Base-by-base conservation (phyloP, 768 basidiomycete genomes). In the Boletus insuetus region DNA sequence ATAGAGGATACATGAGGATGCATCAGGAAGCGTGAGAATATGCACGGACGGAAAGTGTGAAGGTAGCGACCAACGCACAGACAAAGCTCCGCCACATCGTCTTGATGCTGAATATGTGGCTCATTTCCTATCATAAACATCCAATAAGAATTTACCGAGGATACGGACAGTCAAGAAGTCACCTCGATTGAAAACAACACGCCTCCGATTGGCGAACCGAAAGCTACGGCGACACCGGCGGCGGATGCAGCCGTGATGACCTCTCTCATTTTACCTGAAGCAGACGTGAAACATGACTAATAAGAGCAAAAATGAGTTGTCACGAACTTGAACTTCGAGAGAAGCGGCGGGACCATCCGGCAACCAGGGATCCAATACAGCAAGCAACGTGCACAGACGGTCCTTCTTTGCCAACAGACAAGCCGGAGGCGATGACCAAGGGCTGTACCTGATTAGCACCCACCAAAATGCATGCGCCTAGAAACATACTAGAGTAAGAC, bases 21-120 rank as follows among this genome's bases (percentile, higher is more conserved):
- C 46, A 54, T 57, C 54, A 63, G 38, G 44, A 44, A 38, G 37
- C 22, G 58, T 67, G 57, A 56, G 56, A 53, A 63, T 45, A 10
- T 50, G 43, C 20, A 81, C 94, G 64, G 56, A 97, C 96, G 32
- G 96, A 90, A 32, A 99, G 77, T 1, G 96, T 96, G 63, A 98
- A 91, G 1, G 96, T 98, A 14, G 97, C 97, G 45, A 98, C 89
- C 45, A 99, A 79, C 34, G 97, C 97, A 70, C 97, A 98, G 68
- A 98, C 88, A 72, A 98, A 97, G 67, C 92, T 95, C 65, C 87
- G 80, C 96, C 96, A 98, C 94, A 98, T 97, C 6, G 96, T 98
- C 72, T 93, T 89, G 73, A 95, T 95, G 54, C 90, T 96, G 71
- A 98, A 98, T 38, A 84, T 88, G 69, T 94, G 90, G 71, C 92